A percentile compares a stretch with the other conserved stretches of the same genome.
Evolutionary conservation across 176 grass and related monocot species (phyloP).

Genomic region (Alloteropsis semialata): DNA sequence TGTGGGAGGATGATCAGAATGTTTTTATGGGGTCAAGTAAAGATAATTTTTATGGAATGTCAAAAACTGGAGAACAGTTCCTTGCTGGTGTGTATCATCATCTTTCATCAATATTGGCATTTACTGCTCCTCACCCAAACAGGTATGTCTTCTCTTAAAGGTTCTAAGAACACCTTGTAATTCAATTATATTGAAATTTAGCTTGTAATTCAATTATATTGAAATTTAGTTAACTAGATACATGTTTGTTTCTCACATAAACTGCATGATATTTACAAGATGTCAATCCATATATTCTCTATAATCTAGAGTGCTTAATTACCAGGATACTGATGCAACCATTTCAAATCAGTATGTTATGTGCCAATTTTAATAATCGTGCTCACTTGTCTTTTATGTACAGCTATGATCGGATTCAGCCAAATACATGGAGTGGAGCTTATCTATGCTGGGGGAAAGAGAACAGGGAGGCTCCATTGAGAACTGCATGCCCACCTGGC

Average conservation of each 20-base stretch:
- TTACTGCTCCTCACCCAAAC: slow-evolving; percentile 89
- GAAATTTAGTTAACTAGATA: background rate
- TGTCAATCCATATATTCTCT: background rate
- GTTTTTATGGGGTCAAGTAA: slow-evolving; percentile 82
- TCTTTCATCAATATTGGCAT: slow-evolving; percentile 84
- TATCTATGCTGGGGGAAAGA: slow-evolving; percentile 98
- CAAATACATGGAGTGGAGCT: slow-evolving; percentile 93
- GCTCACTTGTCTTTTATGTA: slow-evolving; percentile 10
- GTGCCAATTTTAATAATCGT: background rate
- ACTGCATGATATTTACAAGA: background rate
- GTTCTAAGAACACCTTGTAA: background rate
- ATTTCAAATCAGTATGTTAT: slow-evolving; percentile 11
- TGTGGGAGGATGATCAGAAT: slow-evolving; percentile 79
- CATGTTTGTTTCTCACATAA: slow-evolving; percentile 6
- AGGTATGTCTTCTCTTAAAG: slow-evolving; percentile 49
- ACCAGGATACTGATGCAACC: background rate
- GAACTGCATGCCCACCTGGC: slow-evolving; percentile 95
- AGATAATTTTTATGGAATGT: slow-evolving; percentile 76
- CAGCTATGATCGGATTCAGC: slow-evolving; percentile 91
- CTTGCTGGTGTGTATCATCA: slow-evolving; percentile 91
- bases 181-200: too few species aligned
- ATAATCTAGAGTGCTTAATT: background rate
- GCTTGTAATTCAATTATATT: slow-evolving; percentile 1
- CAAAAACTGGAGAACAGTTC: slow-evolving; percentile 70
- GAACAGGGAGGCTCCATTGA: slow-evolving; percentile 93